These are phyloP conservation scores for Neurospora africana DNA, from an alignment of 495 filamentous ascomycete genomes.

Conservation along the genomic window DNA sequence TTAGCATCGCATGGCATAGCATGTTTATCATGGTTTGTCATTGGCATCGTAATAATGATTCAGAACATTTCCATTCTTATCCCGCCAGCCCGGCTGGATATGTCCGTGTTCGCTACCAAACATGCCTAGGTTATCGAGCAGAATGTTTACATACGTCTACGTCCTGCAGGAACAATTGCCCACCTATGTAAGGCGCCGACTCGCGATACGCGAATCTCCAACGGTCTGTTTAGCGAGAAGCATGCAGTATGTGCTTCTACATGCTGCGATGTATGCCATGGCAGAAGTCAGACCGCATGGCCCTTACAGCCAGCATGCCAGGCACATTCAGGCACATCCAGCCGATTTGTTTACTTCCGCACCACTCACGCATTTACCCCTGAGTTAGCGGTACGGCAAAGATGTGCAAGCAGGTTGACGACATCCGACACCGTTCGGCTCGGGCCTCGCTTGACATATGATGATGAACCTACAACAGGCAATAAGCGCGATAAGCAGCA, in stretches of 20 bases:
- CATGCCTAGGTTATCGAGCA: too few relatives aligned
- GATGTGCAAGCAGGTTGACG: not conserved
- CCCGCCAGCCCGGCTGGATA: too few relatives aligned
- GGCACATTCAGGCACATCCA: too few relatives aligned
- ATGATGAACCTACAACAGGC: too few relatives aligned
- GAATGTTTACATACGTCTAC: too few relatives aligned
- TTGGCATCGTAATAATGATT: too few relatives aligned
- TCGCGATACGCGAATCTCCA: not conserved
- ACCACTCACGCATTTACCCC: not conserved
- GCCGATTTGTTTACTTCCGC: not conserved
- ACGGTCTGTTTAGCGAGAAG: not conserved
- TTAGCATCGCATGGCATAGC: not conserved
- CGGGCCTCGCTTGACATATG: too few relatives aligned
- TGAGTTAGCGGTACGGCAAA: not conserved
- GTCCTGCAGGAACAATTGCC: not conserved
- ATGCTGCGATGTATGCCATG: not conserved
- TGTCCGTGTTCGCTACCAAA: too few relatives aligned
- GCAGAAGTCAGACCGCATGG: not conserved
- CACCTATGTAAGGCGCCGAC: not conserved
- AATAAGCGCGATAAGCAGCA: not conserved
- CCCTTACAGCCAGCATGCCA: not conserved
- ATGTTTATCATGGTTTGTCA: not conserved
- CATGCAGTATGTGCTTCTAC: not conserved
- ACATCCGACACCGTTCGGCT: not conserved
- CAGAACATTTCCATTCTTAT: too few relatives aligned